Conservation (phyloP, 306 rosid species). For the Erythrophleum fordii region DNA sequence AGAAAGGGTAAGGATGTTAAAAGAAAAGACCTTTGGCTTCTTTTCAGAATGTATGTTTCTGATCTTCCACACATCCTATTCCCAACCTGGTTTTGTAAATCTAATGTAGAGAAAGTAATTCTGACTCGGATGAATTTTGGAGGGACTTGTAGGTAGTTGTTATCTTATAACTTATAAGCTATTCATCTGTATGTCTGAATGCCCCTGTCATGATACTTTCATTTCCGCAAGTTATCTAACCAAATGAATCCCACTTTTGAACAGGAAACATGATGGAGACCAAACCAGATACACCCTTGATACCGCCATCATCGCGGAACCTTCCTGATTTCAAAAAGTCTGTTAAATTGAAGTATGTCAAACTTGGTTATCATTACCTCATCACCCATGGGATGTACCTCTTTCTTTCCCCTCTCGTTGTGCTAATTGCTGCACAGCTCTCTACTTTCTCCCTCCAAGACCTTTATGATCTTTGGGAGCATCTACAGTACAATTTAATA, state of each 20-base stretch:
- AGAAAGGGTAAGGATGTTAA: neutral
- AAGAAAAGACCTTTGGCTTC: constrained; percentile 2
- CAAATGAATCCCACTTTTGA: constrained; percentile 20
- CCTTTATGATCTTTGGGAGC: constrained; percentile 73
- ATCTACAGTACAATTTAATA: constrained; percentile 73
- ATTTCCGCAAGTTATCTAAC: neutral
- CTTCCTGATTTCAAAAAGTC: constrained; percentile 86
- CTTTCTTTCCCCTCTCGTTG: constrained; percentile 70
- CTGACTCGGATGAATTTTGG: neutral
- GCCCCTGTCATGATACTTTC: neutral
- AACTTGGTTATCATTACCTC: constrained; percentile 86
- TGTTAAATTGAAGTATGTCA: constrained; percentile 77
- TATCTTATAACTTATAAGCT: neutral
- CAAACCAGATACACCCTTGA: constrained; percentile 57
- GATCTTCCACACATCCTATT: neutral
- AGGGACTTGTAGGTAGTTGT: neutral
- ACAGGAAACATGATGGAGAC: constrained; percentile 67
- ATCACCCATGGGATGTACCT: constrained; percentile 88
- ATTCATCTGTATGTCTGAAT: neutral
- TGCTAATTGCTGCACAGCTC: constrained; percentile 69
- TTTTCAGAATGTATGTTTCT: neutral
- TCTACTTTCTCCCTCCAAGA: constrained; percentile 72
- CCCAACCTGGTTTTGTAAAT: neutral
- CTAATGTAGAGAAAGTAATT: neutral
- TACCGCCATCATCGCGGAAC: constrained; percentile 55